Evolutionary conservation across 2,329 filamentous ascomycete genomes (phyloP).

Genomic region (Beauveria asiatica): DNA sequence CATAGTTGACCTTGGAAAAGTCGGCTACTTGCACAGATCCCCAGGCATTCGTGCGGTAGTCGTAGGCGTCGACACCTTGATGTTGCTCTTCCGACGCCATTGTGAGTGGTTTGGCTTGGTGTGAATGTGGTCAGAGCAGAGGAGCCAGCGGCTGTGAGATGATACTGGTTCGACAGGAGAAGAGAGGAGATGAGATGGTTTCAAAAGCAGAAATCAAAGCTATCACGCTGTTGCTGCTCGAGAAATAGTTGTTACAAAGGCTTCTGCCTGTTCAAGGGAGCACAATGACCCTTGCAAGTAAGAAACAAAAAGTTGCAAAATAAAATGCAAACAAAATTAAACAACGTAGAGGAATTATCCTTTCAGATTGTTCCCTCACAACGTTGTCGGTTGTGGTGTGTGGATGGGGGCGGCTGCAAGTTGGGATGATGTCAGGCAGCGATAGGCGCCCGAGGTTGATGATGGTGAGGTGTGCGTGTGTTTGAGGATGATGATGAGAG

Average conservation of each 20-base stretch:
- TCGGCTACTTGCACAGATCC: constrained; percentile 4
- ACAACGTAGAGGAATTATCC: neutral
- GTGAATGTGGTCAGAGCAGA: neutral
- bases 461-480: neutral
- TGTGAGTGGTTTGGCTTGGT: neutral
- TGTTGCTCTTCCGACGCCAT: constrained; percentile 10
- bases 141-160: neutral
- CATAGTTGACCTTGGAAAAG: constrained; percentile 4
- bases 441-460: constrained; percentile 1
- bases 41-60: neutral
- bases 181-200: neutral
- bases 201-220: neutral
- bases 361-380: neutral
- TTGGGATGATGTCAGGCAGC: constrained; percentile 7
- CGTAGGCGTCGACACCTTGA: neutral
- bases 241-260: constrained; percentile 2
- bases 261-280: neutral
- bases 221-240: neutral
- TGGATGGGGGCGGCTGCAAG: neutral
- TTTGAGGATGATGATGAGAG: neutral
- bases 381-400: neutral
- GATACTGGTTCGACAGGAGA: too few relatives aligned
- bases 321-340: neutral
- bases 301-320: neutral
- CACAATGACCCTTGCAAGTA: neutral